A percentile compares a stretch with the other conserved stretches of the same genome.
phyloP scores from a whole-genome alignment of 1,139 yeast species.

The Yamadazyma blattariae region DNA sequence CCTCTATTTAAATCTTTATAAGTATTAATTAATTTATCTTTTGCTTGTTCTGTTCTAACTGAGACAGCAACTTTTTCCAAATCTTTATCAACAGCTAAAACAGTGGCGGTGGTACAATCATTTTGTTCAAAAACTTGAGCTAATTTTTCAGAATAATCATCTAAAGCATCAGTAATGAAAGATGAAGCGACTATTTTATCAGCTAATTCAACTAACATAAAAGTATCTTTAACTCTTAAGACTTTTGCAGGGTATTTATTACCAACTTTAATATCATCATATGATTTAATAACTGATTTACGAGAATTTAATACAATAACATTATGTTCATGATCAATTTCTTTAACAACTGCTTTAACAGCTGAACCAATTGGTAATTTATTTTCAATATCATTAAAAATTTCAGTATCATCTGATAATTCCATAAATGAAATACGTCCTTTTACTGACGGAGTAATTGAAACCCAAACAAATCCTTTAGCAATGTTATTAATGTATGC shows the following conservation, averaged over 20 bases:
- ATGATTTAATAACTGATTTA: constrained; percentile 33
- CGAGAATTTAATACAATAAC: constrained; percentile 52
- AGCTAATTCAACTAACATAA: constrained; percentile 67
- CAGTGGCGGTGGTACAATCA: constrained; percentile 60
- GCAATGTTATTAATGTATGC: constrained; percentile 56
- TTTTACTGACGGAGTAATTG: constrained; percentile 62
- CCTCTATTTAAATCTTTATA: constrained; percentile 64
- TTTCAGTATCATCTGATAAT: constrained; percentile 52
- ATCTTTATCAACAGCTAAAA: constrained; percentile 54
- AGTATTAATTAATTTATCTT: constrained; percentile 50
- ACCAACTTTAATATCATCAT: constrained; percentile 58
- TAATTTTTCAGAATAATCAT: constrained; percentile 60
- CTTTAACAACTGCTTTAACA: constrained; percentile 54
- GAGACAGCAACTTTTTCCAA: constrained; percentile 62
- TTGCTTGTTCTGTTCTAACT: constrained; percentile 52
- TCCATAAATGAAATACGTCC: constrained; percentile 72
- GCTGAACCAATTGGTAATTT: constrained; percentile 72
- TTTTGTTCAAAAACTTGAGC: constrained; percentile 52
- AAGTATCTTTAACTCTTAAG: constrained; percentile 57
- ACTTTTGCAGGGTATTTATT: constrained; percentile 63
- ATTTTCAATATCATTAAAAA: constrained; percentile 50
- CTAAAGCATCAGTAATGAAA: constrained; percentile 74
- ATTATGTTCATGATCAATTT: constrained; percentile 53
- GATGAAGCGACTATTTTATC: constrained; percentile 62
- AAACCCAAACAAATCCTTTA: constrained; percentile 62